These are phyloP conservation scores for Trichoderma koningiopsis DNA, from an alignment of 2,329 filamentous ascomycete genomes.

Conservation along the genomic window DNA sequence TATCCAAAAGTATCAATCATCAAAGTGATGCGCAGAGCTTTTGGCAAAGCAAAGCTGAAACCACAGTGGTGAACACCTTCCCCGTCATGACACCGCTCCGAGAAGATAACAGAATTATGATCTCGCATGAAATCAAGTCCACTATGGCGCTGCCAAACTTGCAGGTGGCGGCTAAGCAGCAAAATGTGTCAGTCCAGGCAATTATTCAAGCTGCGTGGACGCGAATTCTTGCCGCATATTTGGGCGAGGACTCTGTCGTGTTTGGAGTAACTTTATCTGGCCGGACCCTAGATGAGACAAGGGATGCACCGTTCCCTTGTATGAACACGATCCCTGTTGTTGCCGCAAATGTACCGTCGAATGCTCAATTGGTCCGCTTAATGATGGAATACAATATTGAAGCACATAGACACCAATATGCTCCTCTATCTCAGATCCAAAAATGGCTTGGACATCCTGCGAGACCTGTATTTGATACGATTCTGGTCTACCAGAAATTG, in stretches of 20 bases:
- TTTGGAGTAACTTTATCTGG: constrained; percentile 84
- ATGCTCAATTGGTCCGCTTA: constrained; percentile 57
- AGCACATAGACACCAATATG: constrained; percentile 70
- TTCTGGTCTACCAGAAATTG: constrained; percentile 79
- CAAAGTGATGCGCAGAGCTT: constrained; percentile 51
- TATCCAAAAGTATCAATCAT: constrained; percentile 38
- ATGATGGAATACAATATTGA: constrained; percentile 68
- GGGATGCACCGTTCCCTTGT: constrained; percentile 70
- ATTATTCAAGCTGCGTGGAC: constrained; percentile 79
- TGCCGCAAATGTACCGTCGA: constrained; percentile 56
- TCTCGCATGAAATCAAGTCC: constrained; percentile 40
- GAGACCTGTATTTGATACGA: constrained; percentile 74
- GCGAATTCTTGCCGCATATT: constrained; percentile 71
- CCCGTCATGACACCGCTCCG: constrained; percentile 71
- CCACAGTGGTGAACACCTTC: constrained; percentile 67
- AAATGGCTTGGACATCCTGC: constrained; percentile 68
- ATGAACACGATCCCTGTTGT: constrained; percentile 78
- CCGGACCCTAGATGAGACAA: constrained; percentile 62
- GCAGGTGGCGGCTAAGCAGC: constrained; percentile 55
- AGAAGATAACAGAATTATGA: constrained; percentile 38
- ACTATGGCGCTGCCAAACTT: constrained; percentile 50
- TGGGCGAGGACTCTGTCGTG: constrained; percentile 71
- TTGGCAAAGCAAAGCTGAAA: constrained; percentile 62
- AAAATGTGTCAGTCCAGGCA: constrained; percentile 74
- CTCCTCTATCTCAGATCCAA: constrained; percentile 71